Base-by-base conservation (phyloP, 2,329 filamentous ascomycete genomes). In the Fusarium sp. region DNA sequence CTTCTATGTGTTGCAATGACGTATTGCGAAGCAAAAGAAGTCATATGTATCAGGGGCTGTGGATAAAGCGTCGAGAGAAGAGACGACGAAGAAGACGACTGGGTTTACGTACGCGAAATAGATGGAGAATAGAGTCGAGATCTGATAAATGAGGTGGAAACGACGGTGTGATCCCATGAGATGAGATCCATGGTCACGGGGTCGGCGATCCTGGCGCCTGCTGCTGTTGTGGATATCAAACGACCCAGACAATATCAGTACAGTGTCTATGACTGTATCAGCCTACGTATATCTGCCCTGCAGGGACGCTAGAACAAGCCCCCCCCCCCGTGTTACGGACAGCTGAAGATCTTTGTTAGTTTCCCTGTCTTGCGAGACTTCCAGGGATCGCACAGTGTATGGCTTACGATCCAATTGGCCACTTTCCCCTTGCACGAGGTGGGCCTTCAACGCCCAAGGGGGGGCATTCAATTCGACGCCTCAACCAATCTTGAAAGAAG, bases 401-500 rank as follows among this genome's bases (percentile, higher is more conserved):
- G 27, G 18, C 17, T 17, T 18, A 40, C 15, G 35, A 41, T 45
- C 56, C 49, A 53, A 62, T 67, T 67, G 56, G 62, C 55, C 64
- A 66, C 40, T 27, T 66, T 61, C 41, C 54, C 41, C 62, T 60
- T 41, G 32, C 54, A 48, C 41, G 14, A 55, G 17, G 20, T 27
- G 20, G 38, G 27, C 27, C 38, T 48, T 56, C 60, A 55, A 55
- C 32, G 14, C 53, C 38, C 63, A 67, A 56, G 64, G 63, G 55
- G 55, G 64, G 63, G 48, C 58, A 35, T 38, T 54, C 42, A 44
- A 35, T 67, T 48, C 48, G 38, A 60, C 48, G 41, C 40, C 62
- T 66, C 56, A 50, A 35, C 38, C 49, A 62, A 58, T 68, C 65
- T 68, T 68, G 44, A 50, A 67, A 55, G 56, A 67, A 67, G 64